These are phyloP conservation scores for Cercophora samala DNA, from an alignment of 495 filamentous ascomycete genomes.

Conservation along the genomic window DNA sequence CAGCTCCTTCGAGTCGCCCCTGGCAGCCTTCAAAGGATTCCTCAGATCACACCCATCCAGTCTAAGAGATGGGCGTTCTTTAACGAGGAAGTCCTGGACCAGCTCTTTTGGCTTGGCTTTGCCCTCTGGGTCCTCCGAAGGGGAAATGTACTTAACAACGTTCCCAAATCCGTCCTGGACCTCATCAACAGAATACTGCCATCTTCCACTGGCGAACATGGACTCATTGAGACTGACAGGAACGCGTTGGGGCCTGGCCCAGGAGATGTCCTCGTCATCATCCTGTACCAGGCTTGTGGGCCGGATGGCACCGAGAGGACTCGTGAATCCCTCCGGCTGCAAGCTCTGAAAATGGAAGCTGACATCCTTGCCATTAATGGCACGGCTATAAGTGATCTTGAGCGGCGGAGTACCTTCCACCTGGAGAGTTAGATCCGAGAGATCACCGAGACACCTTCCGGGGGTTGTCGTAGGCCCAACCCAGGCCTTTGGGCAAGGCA, in stretches of 20 bases:
- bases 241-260: slow-evolving; percentile 73
- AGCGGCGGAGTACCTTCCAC: slow-evolving; percentile 90
- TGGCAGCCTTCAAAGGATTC: slow-evolving; percentile 75
- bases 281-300: slow-evolving; percentile 53
- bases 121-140: slow-evolving; percentile 61
- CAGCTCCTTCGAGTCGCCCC: slow-evolving; percentile 62
- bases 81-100: slow-evolving; percentile 75
- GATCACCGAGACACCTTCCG: slow-evolving; percentile 72
- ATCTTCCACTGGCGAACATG: slow-evolving; percentile 68
- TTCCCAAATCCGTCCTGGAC: slow-evolving; percentile 90
- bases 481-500: slow-evolving; percentile 72
- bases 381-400: slow-evolving; percentile 83
- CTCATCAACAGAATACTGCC: slow-evolving; percentile 87
- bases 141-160: slow-evolving; percentile 69
- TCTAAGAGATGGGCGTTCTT: slow-evolving; percentile 74
- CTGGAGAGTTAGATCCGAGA: slow-evolving; percentile 77
- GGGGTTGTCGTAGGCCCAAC: slow-evolving; percentile 61
- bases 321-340: slow-evolving; percentile 79
- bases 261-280: slow-evolving; percentile 65
- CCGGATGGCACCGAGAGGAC: slow-evolving; percentile 60
- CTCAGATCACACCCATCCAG: slow-evolving; percentile 71
- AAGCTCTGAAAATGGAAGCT: slow-evolving; percentile 84
- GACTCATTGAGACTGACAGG: slow-evolving; percentile 84
- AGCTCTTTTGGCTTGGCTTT: slow-evolving; percentile 58
- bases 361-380: slow-evolving; percentile 69